These are phyloP conservation scores for Solanum rostratum DNA, from an alignment of 257 asterid genomes.

Conservation along the genomic window DNA sequence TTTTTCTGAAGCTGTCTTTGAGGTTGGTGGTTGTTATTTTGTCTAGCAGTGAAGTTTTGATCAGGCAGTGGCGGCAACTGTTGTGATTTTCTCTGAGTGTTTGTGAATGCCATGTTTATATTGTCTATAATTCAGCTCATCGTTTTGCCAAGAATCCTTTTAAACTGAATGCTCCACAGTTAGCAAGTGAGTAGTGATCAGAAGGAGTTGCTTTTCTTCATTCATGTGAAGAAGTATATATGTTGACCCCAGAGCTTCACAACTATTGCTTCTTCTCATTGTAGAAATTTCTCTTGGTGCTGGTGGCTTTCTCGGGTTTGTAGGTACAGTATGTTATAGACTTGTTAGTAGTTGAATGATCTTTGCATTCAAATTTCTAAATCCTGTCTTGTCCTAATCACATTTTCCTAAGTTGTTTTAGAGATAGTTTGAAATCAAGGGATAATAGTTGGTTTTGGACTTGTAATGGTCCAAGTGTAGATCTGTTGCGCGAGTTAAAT, in stretches of 20 bases:
- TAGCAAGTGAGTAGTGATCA: not conserved
- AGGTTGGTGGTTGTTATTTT: not conserved
- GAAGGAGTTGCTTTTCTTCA: not conserved
- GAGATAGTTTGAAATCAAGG: not conserved
- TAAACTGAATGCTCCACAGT: not conserved
- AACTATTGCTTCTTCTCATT: not conserved
- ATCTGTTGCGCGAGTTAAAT: not conserved
- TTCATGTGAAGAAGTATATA: not conserved
- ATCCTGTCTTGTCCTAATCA: not conserved
- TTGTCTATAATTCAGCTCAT: not conserved
- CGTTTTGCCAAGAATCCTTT: not conserved
- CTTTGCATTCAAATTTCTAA: not conserved
- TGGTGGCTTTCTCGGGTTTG: not conserved
- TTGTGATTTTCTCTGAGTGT: not conserved
- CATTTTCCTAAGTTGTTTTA: not conserved
- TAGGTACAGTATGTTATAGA: not conserved
- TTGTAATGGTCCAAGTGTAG: not conserved
- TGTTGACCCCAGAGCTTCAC: not conserved
- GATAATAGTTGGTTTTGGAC: not conserved
- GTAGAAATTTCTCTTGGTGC: not conserved
- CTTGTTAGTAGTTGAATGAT: not conserved
- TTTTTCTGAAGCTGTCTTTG: not conserved
- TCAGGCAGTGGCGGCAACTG: not conserved
- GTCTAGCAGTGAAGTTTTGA: not conserved
- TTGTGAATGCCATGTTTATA: not conserved